A percentile compares a stretch with the other conserved stretches of the same genome.
Conservation (phyloP, 2,329 filamentous ascomycete species). For the Bertia moriformis region DNA sequence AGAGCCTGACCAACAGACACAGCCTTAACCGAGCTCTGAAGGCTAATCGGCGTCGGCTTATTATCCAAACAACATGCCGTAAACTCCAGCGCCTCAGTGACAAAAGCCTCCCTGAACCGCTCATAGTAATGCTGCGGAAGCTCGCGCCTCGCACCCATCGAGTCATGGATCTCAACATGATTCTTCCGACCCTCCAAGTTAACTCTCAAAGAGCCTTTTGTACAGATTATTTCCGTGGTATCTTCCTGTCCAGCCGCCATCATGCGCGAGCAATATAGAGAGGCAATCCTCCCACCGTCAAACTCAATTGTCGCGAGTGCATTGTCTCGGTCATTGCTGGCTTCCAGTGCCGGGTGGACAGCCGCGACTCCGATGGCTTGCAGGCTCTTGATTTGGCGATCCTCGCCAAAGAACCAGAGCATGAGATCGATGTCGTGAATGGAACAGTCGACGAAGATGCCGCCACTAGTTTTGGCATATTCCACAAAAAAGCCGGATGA, state of each 20-base stretch:
- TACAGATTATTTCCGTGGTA: conserved; percentile 24
- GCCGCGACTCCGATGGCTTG: conserved; percentile 17
- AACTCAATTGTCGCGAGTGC: conserved; percentile 26
- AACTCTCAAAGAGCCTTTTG: conserved; percentile 18
- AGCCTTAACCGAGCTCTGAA: background rate
- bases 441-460: conserved; percentile 25
- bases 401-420: conserved; percentile 20
- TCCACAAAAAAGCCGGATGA: conserved; percentile 22
- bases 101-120: conserved; percentile 12
- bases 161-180: conserved; percentile 9
- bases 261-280: conserved; percentile 26
- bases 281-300: conserved; percentile 24
- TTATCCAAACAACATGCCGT: conserved; percentile 3
- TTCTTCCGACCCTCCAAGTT: conserved; percentile 14
- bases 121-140: conserved; percentile 10
- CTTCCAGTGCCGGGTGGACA: conserved; percentile 19
- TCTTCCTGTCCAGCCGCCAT: conserved; percentile 25
- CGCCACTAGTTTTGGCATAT: conserved; percentile 22
- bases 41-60: background rate
- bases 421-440: conserved; percentile 28
- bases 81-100: conserved; percentile 10
- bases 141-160: conserved; percentile 8
- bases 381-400: conserved; percentile 17
- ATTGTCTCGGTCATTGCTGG: conserved; percentile 24
- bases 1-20: background rate